phyloP scores from a whole-genome alignment of 768 basidiomycete genomes.

The Hericium coralloides region DNA sequence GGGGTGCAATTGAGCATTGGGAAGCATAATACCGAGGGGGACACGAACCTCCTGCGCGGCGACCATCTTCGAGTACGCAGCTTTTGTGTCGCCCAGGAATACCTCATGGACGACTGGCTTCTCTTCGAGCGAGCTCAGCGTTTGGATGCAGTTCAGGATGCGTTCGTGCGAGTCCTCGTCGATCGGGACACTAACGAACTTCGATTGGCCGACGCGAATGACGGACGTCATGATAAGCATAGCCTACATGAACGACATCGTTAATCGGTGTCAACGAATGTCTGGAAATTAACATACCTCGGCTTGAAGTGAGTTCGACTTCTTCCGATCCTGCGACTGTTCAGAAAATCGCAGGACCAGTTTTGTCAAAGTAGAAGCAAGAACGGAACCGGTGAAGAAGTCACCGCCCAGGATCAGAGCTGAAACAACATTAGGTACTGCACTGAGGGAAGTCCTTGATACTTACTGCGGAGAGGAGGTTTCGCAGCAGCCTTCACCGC shows the following conservation, averaged over 20 bases:
- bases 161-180: slow-evolving; percentile 98
- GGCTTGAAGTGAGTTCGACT: slow-evolving; percentile 69
- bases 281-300: slow-evolving; percentile 41
- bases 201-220: slow-evolving; percentile 95
- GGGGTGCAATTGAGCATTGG: neutral
- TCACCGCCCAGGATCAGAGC: slow-evolving; percentile 90
- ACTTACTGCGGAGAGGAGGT: slow-evolving; percentile 77
- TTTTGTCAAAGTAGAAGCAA: slow-evolving; percentile 88
- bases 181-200: slow-evolving; percentile 88
- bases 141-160: slow-evolving; percentile 92
- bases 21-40: neutral
- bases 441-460: neutral
- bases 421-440: slow-evolving; percentile 15
- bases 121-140: slow-evolving; percentile 69
- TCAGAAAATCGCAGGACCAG: slow-evolving; percentile 70
- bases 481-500: slow-evolving; percentile 82
- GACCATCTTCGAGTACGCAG: slow-evolving; percentile 94
- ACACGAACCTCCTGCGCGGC: slow-evolving; percentile 74
- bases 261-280: neutral
- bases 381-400: slow-evolving; percentile 90
- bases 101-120: slow-evolving; percentile 52
- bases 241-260: slow-evolving; percentile 34
- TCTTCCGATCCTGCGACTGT: slow-evolving; percentile 37
- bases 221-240: slow-evolving; percentile 98
- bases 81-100: slow-evolving; percentile 81